Evolutionary conservation across 495 filamentous ascomycete species (phyloP).

Genomic region (Hypomontagnella submonticulosa): DNA sequence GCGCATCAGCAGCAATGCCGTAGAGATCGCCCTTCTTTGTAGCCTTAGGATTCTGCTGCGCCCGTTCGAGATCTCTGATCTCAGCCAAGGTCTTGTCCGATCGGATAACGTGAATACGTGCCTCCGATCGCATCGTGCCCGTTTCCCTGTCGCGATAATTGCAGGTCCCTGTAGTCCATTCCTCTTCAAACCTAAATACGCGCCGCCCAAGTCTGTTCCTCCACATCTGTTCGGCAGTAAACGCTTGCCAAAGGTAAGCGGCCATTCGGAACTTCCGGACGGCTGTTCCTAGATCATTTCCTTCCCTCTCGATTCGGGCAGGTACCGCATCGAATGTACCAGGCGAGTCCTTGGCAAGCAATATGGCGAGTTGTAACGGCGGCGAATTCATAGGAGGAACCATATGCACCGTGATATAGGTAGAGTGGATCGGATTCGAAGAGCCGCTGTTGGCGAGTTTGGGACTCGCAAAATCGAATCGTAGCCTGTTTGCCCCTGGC

Average conservation of each 20-base stretch:
- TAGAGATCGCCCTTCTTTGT: slow-evolving; percentile 76
- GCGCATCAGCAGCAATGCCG: slow-evolving; percentile 77
- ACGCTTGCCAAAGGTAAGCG: slow-evolving; percentile 95
- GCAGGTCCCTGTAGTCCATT: slow-evolving; percentile 85
- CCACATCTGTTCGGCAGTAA: slow-evolving; percentile 94
- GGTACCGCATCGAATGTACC: slow-evolving; percentile 86
- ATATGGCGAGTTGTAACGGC: slow-evolving; percentile 84
- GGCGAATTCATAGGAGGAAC: slow-evolving; percentile 79
- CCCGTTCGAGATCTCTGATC: slow-evolving; percentile 78
- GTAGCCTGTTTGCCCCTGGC: slow-evolving; percentile 85
- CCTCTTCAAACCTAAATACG: slow-evolving; percentile 89
- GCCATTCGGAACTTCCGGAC: slow-evolving; percentile 89
- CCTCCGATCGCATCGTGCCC: slow-evolving; percentile 85
- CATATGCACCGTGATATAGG: slow-evolving; percentile 84
- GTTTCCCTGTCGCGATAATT: slow-evolving; percentile 74
- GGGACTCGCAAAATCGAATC: slow-evolving; percentile 86
- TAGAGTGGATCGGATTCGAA: slow-evolving; percentile 76
- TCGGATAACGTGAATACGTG: slow-evolving; percentile 85
- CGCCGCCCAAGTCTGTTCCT: slow-evolving; percentile 85
- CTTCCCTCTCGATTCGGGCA: slow-evolving; percentile 77
- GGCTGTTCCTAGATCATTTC: slow-evolving; percentile 80
- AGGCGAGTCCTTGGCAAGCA: slow-evolving; percentile 88
- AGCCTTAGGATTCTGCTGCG: slow-evolving; percentile 80
- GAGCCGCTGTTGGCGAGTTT: slow-evolving; percentile 77
- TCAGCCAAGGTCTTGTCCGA: slow-evolving; percentile 85